Conservation (phyloP, 2,329 filamentous ascomycete species). For the Exophiala phaeomuriformis region DNA sequence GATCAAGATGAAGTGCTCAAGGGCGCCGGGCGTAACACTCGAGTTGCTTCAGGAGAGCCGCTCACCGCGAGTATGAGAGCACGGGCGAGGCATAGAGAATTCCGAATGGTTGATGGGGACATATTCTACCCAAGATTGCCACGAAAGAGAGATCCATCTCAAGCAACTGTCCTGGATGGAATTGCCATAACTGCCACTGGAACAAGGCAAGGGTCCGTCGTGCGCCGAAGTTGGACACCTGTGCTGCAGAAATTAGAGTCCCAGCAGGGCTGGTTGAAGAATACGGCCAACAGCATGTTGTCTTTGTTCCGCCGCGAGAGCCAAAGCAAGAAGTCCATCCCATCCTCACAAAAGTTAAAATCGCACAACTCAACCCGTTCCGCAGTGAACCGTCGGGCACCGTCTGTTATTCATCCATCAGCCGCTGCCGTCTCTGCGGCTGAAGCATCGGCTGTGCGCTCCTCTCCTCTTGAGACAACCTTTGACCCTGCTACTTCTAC, state of each 20-base stretch:
- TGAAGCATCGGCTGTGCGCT: too few species aligned
- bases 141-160: conserved; percentile 8
- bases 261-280: conserved; percentile 16
- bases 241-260: conserved; percentile 16
- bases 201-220: conserved; percentile 1
- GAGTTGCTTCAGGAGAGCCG: conserved; percentile 5
- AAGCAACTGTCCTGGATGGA: neutral
- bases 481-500: too few species aligned
- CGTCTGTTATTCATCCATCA: neutral
- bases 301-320: conserved; percentile 16
- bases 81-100: conserved; percentile 21
- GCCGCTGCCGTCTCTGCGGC: too few species aligned
- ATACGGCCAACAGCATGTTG: conserved; percentile 8
- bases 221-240: conserved; percentile 13
- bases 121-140: conserved; percentile 9
- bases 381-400: neutral
- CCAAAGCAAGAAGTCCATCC: conserved; percentile 7
- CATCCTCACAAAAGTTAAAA: neutral
- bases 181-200: neutral
- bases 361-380: neutral
- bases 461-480: too few species aligned
- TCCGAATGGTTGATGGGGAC: conserved; percentile 21
- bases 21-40: conserved; percentile 7
- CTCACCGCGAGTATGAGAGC: conserved; percentile 10
- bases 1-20: neutral